Evolutionary conservation across 176 grass and related monocot genomes (phyloP).

Genomic region (Lolium perenne): DNA sequence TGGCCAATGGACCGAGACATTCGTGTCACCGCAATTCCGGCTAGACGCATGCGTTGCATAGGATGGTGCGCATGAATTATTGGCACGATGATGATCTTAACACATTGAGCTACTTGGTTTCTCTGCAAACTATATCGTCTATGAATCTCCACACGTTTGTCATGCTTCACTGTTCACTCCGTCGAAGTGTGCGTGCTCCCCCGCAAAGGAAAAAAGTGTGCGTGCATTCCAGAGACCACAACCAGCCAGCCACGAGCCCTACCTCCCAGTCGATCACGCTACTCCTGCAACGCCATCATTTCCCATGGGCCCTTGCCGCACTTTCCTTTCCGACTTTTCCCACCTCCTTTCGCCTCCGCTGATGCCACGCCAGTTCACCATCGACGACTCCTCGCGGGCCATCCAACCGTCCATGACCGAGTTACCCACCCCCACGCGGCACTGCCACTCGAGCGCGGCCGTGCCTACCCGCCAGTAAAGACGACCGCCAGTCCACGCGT

Average conservation of each 20-base stretch:
- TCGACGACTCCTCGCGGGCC: neutral
- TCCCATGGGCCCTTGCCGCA: neutral
- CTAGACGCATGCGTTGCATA: no score
- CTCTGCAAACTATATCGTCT: no score
- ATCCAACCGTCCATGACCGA: constrained; percentile 37
- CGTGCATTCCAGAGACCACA: neutral
- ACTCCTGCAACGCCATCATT: neutral
- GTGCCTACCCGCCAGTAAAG: constrained; percentile 15
- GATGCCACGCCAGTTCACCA: constrained; percentile 32
- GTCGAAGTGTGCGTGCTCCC: no score
- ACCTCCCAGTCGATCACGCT: neutral
- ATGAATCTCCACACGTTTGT: no score
- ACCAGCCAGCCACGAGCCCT: no score
- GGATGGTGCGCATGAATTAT: no score
- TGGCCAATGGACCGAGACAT: no score
- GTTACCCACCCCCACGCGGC: constrained; percentile 23
- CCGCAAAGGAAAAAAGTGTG: no score
- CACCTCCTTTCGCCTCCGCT: constrained; percentile 29
- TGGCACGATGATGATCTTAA: no score
- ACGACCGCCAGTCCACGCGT: constrained; percentile 38
- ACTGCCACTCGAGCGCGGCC: constrained; percentile 22
- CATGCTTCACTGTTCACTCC: no score
- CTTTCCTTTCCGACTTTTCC: neutral
- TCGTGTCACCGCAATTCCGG: no score
- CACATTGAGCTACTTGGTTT: no score